Percentiles rank a stretch among this genome's conserved stretches.
These are phyloP conservation scores for Camellia lanceoleosa DNA, from an alignment of 148 eudicot species.

Conservation along the genomic window DNA sequence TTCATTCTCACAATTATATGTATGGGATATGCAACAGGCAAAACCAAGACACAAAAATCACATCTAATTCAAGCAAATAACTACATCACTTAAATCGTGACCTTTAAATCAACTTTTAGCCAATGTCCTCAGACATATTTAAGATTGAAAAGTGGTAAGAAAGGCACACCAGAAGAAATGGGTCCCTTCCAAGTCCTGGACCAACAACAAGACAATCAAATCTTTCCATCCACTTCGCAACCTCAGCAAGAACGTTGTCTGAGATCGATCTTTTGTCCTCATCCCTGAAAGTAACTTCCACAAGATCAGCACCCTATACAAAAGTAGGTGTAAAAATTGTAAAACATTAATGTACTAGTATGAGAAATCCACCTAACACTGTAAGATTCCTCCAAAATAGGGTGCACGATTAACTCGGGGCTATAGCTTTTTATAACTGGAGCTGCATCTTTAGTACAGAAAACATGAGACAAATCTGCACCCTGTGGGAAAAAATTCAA, in stretches of 20 bases:
- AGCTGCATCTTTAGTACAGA: conserved; percentile 97
- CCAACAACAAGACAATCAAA: conserved; percentile 97
- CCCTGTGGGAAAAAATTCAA: conserved; percentile 47
- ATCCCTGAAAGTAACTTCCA: conserved; percentile 46
- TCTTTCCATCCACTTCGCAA: conserved; percentile 91
- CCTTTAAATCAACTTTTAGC: conserved; percentile 1
- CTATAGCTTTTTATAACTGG: conserved; percentile 91
- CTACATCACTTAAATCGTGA: neutral
- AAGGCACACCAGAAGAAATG: conserved; percentile 78
- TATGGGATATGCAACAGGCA: neutral
- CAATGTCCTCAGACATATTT: neutral
- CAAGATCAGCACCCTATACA: neutral
- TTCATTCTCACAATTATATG: neutral
- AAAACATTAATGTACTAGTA: neutral
- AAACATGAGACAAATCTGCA: conserved; percentile 95
- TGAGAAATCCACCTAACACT: conserved; percentile 52
- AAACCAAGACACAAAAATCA: neutral
- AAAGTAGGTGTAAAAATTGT: neutral
- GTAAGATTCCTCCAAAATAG: conserved; percentile 90
- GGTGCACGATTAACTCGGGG: conserved; percentile 97
- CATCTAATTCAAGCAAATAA: neutral
- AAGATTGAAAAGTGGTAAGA: neutral
- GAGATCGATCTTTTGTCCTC: conserved; percentile 57
- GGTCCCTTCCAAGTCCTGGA: conserved; percentile 98
- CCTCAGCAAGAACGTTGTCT: too few relatives aligned